Evolutionary conservation across 1,284 basidiomycete genomes (phyloP).

Genomic region (Sutorius eximius): DNA sequence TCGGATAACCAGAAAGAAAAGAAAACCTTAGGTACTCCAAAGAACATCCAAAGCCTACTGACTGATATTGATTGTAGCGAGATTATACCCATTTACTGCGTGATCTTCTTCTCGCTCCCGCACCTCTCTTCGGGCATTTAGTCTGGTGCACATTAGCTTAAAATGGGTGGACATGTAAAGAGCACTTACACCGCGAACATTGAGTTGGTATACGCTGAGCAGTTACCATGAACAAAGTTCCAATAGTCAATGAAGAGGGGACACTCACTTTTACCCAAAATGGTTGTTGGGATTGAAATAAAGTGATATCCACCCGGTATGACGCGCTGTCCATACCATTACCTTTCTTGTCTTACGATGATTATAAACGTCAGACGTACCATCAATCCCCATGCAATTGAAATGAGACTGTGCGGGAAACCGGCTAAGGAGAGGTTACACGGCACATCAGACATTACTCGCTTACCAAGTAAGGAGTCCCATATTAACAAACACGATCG

Average conservation of each 20-base stretch:
- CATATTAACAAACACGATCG: conserved; percentile 15
- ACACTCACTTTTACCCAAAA: conserved; percentile 11
- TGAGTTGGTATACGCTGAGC: conserved; percentile 15
- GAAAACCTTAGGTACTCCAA: no score
- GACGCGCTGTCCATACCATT: neutral
- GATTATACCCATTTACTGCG: neutral
- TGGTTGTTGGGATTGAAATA: neutral
- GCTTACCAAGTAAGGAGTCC: conserved; percentile 9
- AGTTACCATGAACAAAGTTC: neutral
- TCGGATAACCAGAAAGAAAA: no score
- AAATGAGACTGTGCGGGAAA: conserved; percentile 7
- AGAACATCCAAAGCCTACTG: neutral
- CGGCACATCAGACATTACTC: neutral
- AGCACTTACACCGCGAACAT: conserved; percentile 19
- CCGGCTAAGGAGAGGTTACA: neutral
- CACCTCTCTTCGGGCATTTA: conserved; percentile 14
- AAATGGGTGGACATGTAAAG: neutral
- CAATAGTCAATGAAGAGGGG: neutral
- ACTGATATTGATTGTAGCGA: conserved; percentile 10
- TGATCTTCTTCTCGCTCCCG: conserved; percentile 7
- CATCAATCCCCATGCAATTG: conserved; percentile 13
- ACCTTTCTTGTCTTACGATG: neutral
- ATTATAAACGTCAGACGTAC: neutral
- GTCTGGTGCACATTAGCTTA: conserved; percentile 6
- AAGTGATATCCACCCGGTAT: neutral